Evolutionary conservation across 108 stramenopile genomes (phyloP).

Genomic region (Aurantiochytrium sp.): DNA sequence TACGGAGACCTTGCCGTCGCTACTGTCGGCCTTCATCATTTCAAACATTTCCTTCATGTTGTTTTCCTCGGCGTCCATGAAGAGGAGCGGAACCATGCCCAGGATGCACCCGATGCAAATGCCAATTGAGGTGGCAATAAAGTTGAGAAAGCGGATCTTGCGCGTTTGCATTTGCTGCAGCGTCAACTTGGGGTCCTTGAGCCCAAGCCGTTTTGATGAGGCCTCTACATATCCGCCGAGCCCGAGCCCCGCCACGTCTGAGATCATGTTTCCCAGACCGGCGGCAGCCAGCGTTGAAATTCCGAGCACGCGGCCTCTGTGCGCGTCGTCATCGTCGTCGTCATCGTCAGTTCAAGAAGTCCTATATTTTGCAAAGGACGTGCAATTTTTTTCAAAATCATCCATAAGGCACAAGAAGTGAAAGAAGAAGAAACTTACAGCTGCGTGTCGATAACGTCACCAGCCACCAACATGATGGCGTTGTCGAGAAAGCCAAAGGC

Average conservation of each 20-base stretch:
- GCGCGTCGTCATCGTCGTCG: not conserved
- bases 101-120: constrained; percentile 82
- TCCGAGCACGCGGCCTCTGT: constrained; percentile 69
- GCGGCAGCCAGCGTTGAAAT: constrained; percentile 92
- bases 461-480: constrained; percentile 81
- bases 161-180: constrained; percentile 56
- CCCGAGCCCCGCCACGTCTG: constrained; percentile 71
- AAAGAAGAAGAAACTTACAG: not conserved
- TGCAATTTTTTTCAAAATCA: no score
- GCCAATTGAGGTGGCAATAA: constrained; percentile 46
- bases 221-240: constrained; percentile 68
- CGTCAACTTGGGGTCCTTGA: constrained; percentile 63
- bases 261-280: constrained; percentile 76
- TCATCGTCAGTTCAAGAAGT: no score
- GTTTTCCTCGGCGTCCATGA: constrained; percentile 44
- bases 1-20: not conserved
- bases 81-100: constrained; percentile 87
- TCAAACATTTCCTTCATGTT: constrained; percentile 1
- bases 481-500: constrained; percentile 93
- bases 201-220: constrained; percentile 39
- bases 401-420: no score
- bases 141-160: not conserved
- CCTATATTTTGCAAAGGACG: no score
- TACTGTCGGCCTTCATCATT: not conserved
- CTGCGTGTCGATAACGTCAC: constrained; percentile 80